Percentiles rank a stretch among this genome's conserved stretches.
Conservation (phyloP, 1,139 yeast species). For the Debaryomyces psychrophilus region DNA sequence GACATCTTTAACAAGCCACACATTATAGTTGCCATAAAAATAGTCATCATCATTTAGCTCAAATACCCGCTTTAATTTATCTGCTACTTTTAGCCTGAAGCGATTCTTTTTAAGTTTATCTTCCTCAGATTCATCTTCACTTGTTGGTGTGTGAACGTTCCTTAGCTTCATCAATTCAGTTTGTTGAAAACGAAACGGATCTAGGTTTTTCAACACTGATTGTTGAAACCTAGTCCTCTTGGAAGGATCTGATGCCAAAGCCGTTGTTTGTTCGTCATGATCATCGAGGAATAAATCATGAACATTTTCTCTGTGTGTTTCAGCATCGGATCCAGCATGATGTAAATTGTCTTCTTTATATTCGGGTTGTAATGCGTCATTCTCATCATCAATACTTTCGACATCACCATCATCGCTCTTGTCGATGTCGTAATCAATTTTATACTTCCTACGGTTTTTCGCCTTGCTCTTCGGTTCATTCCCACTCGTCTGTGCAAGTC, state of each 20-base stretch:
- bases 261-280: neutral
- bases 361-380: neutral
- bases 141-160: slow-evolving; percentile 10
- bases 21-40: slow-evolving; percentile 60
- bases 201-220: slow-evolving; percentile 39
- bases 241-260: slow-evolving; percentile 4
- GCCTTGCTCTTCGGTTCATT: neutral
- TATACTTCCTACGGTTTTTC: neutral
- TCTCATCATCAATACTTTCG: neutral
- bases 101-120: slow-evolving; percentile 17
- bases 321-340: neutral
- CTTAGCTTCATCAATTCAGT: slow-evolving; percentile 25
- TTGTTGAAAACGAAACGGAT: slow-evolving; percentile 28
- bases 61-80: slow-evolving; percentile 41
- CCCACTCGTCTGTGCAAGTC: neutral
- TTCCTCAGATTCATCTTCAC: slow-evolving; percentile 16
- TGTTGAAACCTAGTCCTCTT: slow-evolving; percentile 33
- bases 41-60: slow-evolving; percentile 51
- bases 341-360: neutral
- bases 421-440: slow-evolving; percentile 5
- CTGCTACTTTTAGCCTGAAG: slow-evolving; percentile 37
- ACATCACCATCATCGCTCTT: slow-evolving; percentile 6
- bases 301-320: neutral
- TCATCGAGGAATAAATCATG: neutral
- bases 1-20: slow-evolving; percentile 84